These are phyloP conservation scores for Eutypa lata DNA, from an alignment of 2,329 filamentous ascomycete species.

Conservation along the genomic window DNA sequence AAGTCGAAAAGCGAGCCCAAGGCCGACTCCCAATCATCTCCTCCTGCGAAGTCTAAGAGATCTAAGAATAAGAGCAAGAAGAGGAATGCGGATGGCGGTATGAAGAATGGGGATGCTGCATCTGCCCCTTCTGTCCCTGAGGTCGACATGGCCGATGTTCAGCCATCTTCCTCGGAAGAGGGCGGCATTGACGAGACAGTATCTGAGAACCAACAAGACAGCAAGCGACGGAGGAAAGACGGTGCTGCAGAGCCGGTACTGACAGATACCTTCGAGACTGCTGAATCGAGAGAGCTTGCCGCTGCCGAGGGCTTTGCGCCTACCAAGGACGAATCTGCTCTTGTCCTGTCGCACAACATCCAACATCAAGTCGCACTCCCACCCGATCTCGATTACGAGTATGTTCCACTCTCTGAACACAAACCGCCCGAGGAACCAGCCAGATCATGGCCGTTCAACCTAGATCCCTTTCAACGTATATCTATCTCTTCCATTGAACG, in stretches of 20 bases:
- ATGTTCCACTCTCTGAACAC: constrained; percentile 92
- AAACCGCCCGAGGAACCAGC: constrained; percentile 85
- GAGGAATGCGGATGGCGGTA: constrained; percentile 76
- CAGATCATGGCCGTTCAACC: constrained; percentile 78
- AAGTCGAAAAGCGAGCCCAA: constrained; percentile 42
- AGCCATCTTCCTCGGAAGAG: constrained; percentile 34
- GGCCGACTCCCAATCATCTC: constrained; percentile 25
- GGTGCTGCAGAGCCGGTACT: constrained; percentile 74
- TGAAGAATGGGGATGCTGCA: constrained; percentile 51
- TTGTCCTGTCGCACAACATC: constrained; percentile 93
- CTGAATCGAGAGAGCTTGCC: constrained; percentile 86
- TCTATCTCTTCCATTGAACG: constrained; percentile 93
- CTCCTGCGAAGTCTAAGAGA: constrained; percentile 31
- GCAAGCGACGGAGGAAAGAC: constrained; percentile 63
- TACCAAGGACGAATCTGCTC: constrained; percentile 60
- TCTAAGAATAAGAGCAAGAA: constrained; percentile 68
- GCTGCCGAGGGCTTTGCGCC: constrained; percentile 67
- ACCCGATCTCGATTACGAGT: constrained; percentile 90
- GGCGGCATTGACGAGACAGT: constrained; percentile 28
- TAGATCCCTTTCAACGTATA: constrained; percentile 96
- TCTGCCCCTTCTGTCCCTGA: constrained; percentile 32
- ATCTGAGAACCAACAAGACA: constrained; percentile 47
- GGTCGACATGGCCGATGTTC: constrained; percentile 28
- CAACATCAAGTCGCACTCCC: constrained; percentile 96
- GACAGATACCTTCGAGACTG: constrained; percentile 92